Evolutionary conservation across 768 basidiomycete genomes (phyloP).

Genomic region (Podaxis sp.): DNA sequence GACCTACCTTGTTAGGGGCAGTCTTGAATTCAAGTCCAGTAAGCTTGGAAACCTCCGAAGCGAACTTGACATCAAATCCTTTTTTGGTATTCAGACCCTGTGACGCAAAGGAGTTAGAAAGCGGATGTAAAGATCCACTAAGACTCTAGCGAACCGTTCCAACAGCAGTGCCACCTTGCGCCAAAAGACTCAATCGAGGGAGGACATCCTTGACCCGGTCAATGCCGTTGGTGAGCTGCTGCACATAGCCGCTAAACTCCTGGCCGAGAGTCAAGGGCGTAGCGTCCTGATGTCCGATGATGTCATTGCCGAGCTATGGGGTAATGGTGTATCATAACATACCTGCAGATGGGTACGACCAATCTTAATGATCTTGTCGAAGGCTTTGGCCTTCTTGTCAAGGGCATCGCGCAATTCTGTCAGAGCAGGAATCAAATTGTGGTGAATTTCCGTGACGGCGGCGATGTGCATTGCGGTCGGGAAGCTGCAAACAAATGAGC

Average conservation of each 20-base stretch:
- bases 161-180: conserved; percentile 98
- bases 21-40: conserved; percentile 92
- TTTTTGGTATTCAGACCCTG: conserved; percentile 96
- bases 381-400: conserved; percentile 76
- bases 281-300: conserved; percentile 65
- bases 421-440: conserved; percentile 82
- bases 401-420: conserved; percentile 82
- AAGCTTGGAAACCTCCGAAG: conserved; percentile 86
- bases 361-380: conserved; percentile 95
- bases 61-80: conserved; percentile 95
- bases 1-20: conserved; percentile 90
- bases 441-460: conserved; percentile 84
- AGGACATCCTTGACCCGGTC: conserved; percentile 78
- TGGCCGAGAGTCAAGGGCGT: conserved; percentile 97
- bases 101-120: conserved; percentile 16
- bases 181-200: conserved; percentile 84
- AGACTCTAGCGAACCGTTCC: conserved; percentile 73
- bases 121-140: background rate
- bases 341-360: conserved; percentile 95
- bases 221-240: conserved; percentile 90
- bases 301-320: background rate
- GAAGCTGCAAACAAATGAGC: conserved; percentile 55
- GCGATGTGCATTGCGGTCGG: conserved; percentile 99
- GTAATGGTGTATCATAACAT: background rate
- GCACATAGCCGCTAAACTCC: conserved; percentile 98